Evolutionary conservation across 257 asterid species (phyloP).

Genomic region (Penstemon newberryi): DNA sequence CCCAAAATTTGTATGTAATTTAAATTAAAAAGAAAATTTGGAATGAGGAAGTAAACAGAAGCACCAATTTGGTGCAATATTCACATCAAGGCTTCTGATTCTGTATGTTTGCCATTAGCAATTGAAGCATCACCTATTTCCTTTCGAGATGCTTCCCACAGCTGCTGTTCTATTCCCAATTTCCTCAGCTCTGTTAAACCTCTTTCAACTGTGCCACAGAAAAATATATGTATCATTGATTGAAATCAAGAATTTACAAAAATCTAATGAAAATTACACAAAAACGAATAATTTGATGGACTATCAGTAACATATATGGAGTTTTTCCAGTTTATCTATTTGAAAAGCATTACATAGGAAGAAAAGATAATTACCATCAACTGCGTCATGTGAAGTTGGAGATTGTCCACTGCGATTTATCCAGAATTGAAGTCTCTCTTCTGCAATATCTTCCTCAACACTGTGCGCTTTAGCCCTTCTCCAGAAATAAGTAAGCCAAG

Average conservation of each 20-base stretch:
- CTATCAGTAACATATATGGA: too few species aligned
- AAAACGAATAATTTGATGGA: too few species aligned
- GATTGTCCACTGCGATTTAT: constrained; percentile 78
- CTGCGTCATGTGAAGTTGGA: constrained; percentile 92
- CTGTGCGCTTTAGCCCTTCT: constrained; percentile 91
- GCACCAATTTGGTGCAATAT: constrained; percentile 6
- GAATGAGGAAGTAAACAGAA: constrained; percentile 2
- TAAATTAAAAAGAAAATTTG: constrained; percentile 26
- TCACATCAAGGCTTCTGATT: constrained; percentile 37
- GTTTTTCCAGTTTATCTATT: too few species aligned
- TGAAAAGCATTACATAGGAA: background rate
- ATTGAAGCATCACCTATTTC: constrained; percentile 55
- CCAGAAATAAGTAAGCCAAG: constrained; percentile 99
- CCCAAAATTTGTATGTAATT: constrained; percentile 32
- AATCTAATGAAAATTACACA: background rate
- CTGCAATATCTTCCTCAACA: constrained; percentile 97
- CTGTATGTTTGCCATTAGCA: constrained; percentile 41
- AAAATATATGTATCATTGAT: background rate
- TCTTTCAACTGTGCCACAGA: constrained; percentile 52
- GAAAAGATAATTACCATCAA: constrained; percentile 64
- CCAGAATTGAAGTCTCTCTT: constrained; percentile 88
- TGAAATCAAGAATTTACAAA: background rate
- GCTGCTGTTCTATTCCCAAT: constrained; percentile 68
- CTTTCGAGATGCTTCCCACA: constrained; percentile 71
- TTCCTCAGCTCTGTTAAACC: constrained; percentile 68